These are phyloP conservation scores for Populus trichocarpa DNA, from an alignment of 441 rosid genomes.

Conservation along the genomic window DNA sequence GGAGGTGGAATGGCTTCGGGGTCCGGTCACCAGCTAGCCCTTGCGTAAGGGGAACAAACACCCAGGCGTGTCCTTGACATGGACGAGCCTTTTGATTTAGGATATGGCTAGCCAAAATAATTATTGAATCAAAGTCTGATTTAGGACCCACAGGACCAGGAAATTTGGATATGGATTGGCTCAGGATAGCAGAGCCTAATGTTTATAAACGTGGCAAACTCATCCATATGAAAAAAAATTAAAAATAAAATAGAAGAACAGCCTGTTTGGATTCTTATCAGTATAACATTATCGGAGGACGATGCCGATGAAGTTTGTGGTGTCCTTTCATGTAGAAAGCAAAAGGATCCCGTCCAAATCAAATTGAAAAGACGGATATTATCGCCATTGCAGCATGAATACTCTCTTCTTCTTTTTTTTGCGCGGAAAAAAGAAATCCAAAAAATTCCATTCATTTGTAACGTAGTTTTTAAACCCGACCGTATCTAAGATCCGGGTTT, in stretches of 20 bases:
- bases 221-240: not conserved
- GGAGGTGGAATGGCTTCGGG: not conserved
- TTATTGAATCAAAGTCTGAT: not conserved
- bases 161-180: not conserved
- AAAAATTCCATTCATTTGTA: too few relatives aligned
- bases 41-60: not conserved
- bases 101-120: not conserved
- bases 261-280: not conserved
- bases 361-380: not conserved
- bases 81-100: not conserved
- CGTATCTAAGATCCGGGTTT: too few relatives aligned
- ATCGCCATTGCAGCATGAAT: not conserved
- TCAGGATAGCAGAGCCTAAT: not conserved
- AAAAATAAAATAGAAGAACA: not conserved
- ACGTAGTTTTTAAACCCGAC: too few relatives aligned
- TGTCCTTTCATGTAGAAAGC: not conserved
- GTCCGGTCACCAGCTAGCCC: not conserved
- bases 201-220: not conserved
- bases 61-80: not conserved
- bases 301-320: not conserved
- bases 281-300: not conserved
- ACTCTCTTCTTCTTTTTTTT: too few relatives aligned
- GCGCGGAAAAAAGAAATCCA: too few relatives aligned
- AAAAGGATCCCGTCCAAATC: not conserved
- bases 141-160: not conserved